Base-by-base conservation (phyloP, 2,329 filamentous ascomycete genomes). In the Trichophyton simii region DNA sequence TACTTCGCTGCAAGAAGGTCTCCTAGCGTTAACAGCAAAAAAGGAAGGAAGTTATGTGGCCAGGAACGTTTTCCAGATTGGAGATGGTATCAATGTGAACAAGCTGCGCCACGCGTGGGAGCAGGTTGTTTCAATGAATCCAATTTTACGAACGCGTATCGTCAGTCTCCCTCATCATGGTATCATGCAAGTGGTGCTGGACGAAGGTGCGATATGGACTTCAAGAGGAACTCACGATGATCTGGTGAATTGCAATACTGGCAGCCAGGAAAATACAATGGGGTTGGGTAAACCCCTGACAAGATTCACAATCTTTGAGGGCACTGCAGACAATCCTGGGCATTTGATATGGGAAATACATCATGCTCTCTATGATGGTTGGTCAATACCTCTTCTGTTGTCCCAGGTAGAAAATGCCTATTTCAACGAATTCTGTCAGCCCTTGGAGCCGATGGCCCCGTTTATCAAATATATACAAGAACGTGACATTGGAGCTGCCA, bases 131-230 rank as follows among this genome's bases (percentile, higher is more conserved):
- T 61, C 65, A 4, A 69, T 69, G 4, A 67, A 68, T 15, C 70
- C 74, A 4, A 74, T 78, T 9, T 66, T 78, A n/a, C 72, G 76
- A 4, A 78, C 75, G 1, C 68, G 75, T 6, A 68, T 59, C 9
- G 42, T 48, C 4, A 44, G 42, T 34, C 20, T 67, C 8, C 57
- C 42, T 13, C 46, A 61, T 15, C 57, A 61, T 57, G 65, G 69
- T 1, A 63, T 72, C 48, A 61, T 70, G 13, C 64, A 68, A 20
- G 62, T 63, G 7, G 68, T 72, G 15, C 44, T 72, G 6, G 60
- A 62, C 34, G 60, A 63, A 1, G 18, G 57, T 4, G 57, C 61
- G 8, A 31, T 57, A 20, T 68, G 66, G 68, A 61, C 20, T 44
- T 59, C n/a, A 5, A n/a, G 38, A 18, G 52, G 34, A 15, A 31